Conservation (phyloP, 257 asterid species). For the Catharanthus roseus region DNA sequence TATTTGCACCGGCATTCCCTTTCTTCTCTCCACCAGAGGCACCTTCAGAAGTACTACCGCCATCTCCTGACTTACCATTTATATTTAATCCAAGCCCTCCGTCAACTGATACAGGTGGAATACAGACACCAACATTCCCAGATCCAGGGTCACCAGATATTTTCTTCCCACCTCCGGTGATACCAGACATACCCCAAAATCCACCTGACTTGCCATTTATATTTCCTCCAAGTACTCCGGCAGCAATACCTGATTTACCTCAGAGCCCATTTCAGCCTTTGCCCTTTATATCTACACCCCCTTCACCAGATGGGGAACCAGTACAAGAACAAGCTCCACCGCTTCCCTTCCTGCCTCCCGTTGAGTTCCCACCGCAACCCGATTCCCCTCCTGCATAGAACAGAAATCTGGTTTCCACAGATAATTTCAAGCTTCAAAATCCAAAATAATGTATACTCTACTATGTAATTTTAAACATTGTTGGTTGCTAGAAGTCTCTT, state of each 20-base stretch:
- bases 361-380: conserved; percentile 15
- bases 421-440: neutral
- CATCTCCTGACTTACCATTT: conserved; percentile 15
- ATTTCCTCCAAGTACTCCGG: conserved; percentile 17
- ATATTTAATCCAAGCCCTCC: conserved; percentile 20
- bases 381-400: conserved; percentile 22
- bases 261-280: conserved; percentile 10
- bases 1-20: neutral
- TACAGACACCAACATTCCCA: conserved; percentile 14
- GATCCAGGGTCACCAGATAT: conserved; percentile 10
- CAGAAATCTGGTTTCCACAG: no score
- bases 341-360: conserved; percentile 8
- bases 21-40: conserved; percentile 13
- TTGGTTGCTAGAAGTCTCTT: neutral
- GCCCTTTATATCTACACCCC: conserved; percentile 6
- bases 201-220: conserved; percentile 18
- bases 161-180: conserved; percentile 24
- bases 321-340: conserved; percentile 3
- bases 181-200: conserved; percentile 1
- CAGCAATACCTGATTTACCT: conserved; percentile 9
- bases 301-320: neutral
- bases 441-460: neutral
- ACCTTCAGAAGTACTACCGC: conserved; percentile 3
- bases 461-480: neutral
- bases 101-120: neutral